These are phyloP conservation scores for Rosa hybrid DNA, from an alignment of 331 rosid species.

Conservation along the genomic window DNA sequence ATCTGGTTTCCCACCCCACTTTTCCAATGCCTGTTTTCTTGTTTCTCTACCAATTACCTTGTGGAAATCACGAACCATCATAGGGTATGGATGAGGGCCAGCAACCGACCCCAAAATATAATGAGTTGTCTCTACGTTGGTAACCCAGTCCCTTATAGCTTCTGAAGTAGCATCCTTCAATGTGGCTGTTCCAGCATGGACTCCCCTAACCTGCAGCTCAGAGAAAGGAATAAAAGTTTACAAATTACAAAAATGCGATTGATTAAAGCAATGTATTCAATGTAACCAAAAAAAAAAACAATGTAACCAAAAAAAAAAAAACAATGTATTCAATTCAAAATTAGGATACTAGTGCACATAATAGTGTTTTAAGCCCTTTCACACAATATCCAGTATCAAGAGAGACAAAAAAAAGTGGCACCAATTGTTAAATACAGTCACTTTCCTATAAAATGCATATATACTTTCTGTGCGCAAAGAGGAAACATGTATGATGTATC, in stretches of 20 bases:
- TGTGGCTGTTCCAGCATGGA: conserved; percentile 93
- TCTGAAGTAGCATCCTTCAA: conserved; percentile 97
- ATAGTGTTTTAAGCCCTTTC: not conserved
- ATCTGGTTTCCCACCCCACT: conserved; percentile 97
- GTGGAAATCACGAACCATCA: conserved; percentile 98
- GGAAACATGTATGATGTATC: not conserved
- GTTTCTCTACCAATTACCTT: conserved; percentile 93
- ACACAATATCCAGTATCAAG: not conserved
- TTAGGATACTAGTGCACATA: not conserved
- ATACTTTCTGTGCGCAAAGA: not conserved
- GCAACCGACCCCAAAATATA: conserved; percentile 96
- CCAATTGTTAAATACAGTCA: not conserved
- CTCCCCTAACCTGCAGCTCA: conserved; percentile 72
- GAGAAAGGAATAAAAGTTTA: not conserved
- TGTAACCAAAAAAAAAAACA: no score
- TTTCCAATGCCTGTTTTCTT: conserved; percentile 86
- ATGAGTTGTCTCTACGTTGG: conserved; percentile 95
- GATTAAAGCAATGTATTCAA: not conserved
- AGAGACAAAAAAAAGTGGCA: not conserved
- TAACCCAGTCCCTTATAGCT: conserved; percentile 98
- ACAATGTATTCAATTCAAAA: not conserved
- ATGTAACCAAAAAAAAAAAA: no score
- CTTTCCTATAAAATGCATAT: not conserved
- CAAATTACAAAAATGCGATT: not conserved
- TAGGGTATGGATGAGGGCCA: conserved; percentile 96